phyloP scores from a whole-genome alignment of 352 stramenopile genomes.

The Ophiocytium majus region DNA sequence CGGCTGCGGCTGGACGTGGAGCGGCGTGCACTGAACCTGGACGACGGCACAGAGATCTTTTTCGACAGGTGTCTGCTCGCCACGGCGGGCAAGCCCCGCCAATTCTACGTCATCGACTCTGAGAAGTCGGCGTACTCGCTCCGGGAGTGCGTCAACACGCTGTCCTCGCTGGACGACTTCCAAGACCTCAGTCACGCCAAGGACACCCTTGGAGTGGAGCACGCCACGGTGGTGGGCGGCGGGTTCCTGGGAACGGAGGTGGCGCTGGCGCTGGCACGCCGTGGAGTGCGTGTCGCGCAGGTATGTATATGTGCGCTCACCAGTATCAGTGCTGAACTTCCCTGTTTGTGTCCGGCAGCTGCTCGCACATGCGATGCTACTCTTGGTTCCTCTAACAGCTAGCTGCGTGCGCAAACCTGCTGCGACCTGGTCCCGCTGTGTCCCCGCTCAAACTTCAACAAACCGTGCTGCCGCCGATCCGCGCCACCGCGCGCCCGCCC shows the following conservation, averaged over 20 bases:
- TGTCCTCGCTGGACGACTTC: constrained; percentile 61
- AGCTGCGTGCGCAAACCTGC: too few species aligned
- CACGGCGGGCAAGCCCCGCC: constrained; percentile 70
- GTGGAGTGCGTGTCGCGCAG: constrained; percentile 11
- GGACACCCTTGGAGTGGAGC: constrained; percentile 70
- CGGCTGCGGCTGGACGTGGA: constrained; percentile 70
- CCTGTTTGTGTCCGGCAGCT: too few species aligned
- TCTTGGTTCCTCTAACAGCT: too few species aligned
- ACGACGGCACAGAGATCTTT: constrained; percentile 69
- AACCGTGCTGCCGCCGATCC: neutral
- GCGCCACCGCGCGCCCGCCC: neutral
- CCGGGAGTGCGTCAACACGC: constrained; percentile 77
- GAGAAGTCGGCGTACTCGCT: constrained; percentile 74
- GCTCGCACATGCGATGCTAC: too few species aligned
- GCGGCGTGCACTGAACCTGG: constrained; percentile 73
- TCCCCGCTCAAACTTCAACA: too few species aligned
- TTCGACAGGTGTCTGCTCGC: constrained; percentile 81
- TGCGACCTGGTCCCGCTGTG: too few species aligned
- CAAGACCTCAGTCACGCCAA: constrained; percentile 45
- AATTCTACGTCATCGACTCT: constrained; percentile 81
- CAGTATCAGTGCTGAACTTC: too few species aligned
- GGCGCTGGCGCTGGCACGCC: constrained; percentile 48
- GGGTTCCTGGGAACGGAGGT: constrained; percentile 81
- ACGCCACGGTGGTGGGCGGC: constrained; percentile 73
- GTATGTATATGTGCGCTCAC: too few species aligned